These are phyloP conservation scores for Carex cristatella DNA, from an alignment of 176 grass and related monocot genomes.

Conservation along the genomic window DNA sequence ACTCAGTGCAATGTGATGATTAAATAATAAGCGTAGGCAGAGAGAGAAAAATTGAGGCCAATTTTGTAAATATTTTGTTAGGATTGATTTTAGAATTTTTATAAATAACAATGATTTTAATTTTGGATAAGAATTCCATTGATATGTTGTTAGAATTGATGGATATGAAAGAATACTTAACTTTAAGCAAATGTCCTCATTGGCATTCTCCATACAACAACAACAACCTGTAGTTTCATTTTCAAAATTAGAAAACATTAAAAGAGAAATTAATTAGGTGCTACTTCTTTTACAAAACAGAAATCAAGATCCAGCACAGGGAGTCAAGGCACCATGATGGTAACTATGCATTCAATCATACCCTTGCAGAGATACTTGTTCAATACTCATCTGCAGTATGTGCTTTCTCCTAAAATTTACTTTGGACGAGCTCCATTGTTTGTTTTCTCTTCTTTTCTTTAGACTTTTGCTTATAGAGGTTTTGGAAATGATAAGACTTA, in stretches of 20 bases:
- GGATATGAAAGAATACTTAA: neutral
- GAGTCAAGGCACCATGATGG: slow-evolving; percentile 21
- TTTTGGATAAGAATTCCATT: neutral
- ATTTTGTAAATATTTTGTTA: neutral
- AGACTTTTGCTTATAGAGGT: neutral
- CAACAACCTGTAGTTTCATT: neutral
- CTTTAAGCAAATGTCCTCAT: neutral
- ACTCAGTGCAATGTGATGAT: too few species aligned
- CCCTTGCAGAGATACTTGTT: slow-evolving; percentile 59
- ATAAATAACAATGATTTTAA: neutral
- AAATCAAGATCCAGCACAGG: slow-evolving; percentile 32
- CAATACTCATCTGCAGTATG: slow-evolving; percentile 89
- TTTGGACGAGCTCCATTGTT: neutral
- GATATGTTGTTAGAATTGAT: neutral
- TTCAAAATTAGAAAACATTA: neutral
- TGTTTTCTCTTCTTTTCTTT: neutral
- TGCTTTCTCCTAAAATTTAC: slow-evolving; percentile 6
- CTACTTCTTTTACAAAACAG: slow-evolving; percentile 10
- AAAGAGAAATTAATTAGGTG: neutral
- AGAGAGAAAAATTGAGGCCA: neutral
- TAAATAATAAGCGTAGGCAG: too few species aligned
- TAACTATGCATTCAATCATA: slow-evolving; percentile 53
- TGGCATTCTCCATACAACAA: neutral
- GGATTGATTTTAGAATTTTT: neutral
- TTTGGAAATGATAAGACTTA: too few species aligned